A percentile compares a stretch with the other conserved stretches of the same genome.
Evolutionary conservation across 208 protist species (phyloP).

Genomic region (Phytomonas sp.): DNA sequence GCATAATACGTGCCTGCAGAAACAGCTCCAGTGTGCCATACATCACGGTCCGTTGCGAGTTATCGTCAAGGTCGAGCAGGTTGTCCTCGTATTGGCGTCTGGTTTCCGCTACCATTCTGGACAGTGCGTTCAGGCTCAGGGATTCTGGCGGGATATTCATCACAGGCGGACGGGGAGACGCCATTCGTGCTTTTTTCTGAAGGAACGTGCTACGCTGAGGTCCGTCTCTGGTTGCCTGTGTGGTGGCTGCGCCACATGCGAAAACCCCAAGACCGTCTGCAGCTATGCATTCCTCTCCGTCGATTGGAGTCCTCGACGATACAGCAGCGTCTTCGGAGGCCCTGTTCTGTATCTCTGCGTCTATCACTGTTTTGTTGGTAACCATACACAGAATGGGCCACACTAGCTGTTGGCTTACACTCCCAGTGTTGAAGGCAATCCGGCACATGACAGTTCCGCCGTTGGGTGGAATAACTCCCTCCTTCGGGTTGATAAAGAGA

Average conservation of each 20-base stretch:
- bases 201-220: not conserved
- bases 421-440: constrained; percentile 66
- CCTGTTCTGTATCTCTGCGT: not conserved
- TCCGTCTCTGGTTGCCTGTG: constrained; percentile 14
- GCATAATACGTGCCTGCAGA: constrained; percentile 73
- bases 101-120: constrained; percentile 5
- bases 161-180: constrained; percentile 10
- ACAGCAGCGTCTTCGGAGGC: not conserved
- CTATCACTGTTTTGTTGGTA: constrained; percentile 25
- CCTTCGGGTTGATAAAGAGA: constrained; percentile 26
- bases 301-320: not conserved
- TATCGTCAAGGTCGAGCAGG: not conserved
- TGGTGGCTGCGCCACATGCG: not conserved
- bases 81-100: not conserved
- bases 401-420: constrained; percentile 69
- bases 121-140: constrained; percentile 2
- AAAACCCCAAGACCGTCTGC: not conserved
- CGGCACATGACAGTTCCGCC: constrained; percentile 33
- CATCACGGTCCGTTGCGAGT: constrained; percentile 22
- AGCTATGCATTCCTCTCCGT: not conserved
- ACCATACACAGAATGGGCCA: constrained; percentile 49
- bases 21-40: constrained; percentile 57
- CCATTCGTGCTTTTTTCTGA: not conserved
- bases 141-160: constrained; percentile 23
- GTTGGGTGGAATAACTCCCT: constrained; percentile 39